Evolutionary conservation across 2,329 filamentous ascomycete species (phyloP), one percentile per base, ranked within the genome.

Genomic region (Xylaria sp.): DNA sequence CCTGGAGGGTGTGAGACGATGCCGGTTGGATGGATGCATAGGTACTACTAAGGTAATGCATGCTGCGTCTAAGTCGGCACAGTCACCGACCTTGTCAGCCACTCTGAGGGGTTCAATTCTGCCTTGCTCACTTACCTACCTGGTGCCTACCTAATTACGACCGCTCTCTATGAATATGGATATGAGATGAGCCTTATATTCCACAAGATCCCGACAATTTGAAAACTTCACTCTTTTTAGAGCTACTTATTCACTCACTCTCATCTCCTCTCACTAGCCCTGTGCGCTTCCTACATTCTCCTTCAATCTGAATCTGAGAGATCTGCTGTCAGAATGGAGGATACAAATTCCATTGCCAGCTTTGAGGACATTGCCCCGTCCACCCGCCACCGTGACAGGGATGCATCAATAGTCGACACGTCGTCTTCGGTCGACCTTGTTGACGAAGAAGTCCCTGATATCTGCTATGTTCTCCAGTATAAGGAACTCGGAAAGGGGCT

Each of bases 381-480:
- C 15, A 63, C 28, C 28, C 63, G 63, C 28, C 63, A 65, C 10
- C 37, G 18, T n/a, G 20, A 7, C 55, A 52, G 44, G 28, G 50
- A 39, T 37, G 50, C 2, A 15, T 39, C 55, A 18, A 12, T 18
- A 23, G 20, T 18, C 3, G 41, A 65, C 20, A 34, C 48, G 20
- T 52, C 65, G 18, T 28, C 60, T 25, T 66, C 69, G 3, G 65
- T 34, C 46, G 74, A 76, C 56, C 63, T 77, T 18, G 55, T 44
- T 15, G 73, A 73, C 4, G 74, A 73, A 2, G 80, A 80, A n/a
- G 77, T 80, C 8, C 81, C 82, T 2, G 80, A 84, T 50, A 75
- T 85, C 15, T 76, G 81, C 55, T 83, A 84, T 68, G 77, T 83
- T 3, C 75, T 85, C 41, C 80, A 81, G 64, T 83, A 83, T 70